These are phyloP conservation scores for Cupressus sempervirens DNA, from an alignment of 75 land plant species.

Conservation along the genomic window DNA sequence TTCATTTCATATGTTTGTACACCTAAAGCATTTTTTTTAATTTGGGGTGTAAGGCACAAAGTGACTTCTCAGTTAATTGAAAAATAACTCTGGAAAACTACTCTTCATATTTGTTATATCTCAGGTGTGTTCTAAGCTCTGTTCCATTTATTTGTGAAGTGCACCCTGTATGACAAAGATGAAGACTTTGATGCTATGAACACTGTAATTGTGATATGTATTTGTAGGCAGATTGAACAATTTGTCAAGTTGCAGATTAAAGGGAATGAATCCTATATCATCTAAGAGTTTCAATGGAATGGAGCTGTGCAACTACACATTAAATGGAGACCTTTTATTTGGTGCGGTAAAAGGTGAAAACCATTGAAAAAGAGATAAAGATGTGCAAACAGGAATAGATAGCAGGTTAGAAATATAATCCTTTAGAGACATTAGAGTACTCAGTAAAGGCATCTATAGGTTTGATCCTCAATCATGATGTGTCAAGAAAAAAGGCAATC, in stretches of 20 bases:
- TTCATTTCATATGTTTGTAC: background rate
- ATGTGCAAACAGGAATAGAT: background rate
- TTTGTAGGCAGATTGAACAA: background rate
- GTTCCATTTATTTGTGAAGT: no score
- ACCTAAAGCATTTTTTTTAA: background rate
- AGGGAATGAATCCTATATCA: background rate
- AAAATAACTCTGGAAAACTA: background rate
- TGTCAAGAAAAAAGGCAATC: background rate
- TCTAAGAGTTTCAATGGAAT: background rate
- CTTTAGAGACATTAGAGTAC: background rate
- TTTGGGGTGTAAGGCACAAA: background rate
- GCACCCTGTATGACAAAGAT: no score
- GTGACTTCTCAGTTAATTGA: background rate
- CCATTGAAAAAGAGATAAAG: background rate
- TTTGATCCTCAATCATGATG: background rate
- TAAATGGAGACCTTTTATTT: background rate
- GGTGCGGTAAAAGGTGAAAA: background rate
- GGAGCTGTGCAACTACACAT: background rate
- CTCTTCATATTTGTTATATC: background rate
- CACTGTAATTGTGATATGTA: no score
- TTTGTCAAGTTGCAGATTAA: background rate
- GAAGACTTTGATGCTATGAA: no score
- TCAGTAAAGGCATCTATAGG: background rate
- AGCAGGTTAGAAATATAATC: background rate
- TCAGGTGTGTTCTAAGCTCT: no score